Evolutionary conservation across 177 flowering plant species (phyloP).

Genomic region (Vitis hybrid): DNA sequence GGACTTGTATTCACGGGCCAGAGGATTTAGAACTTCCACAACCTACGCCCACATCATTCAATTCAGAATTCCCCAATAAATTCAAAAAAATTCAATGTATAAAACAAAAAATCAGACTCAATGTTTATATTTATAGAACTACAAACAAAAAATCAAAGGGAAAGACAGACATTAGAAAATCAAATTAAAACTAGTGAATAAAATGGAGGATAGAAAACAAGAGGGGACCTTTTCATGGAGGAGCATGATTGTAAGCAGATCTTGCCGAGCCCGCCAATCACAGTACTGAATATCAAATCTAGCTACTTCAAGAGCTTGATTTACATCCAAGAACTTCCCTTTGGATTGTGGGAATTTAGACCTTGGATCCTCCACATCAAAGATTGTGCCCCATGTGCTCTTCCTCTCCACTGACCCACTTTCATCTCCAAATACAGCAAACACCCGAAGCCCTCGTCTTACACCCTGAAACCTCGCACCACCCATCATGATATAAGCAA

Average conservation of each 20-base stretch:
- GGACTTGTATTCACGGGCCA: conserved; percentile 92
- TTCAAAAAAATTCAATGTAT: conserved; percentile 1
- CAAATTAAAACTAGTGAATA: background rate
- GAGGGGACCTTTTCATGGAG: conserved; percentile 86
- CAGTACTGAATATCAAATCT: conserved; percentile 86
- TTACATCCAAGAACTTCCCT: conserved; percentile 81
- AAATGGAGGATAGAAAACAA: background rate
- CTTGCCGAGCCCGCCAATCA: conserved; percentile 98
- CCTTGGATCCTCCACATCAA: conserved; percentile 94
- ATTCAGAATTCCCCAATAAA: background rate
- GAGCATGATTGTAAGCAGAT: conserved; percentile 84
- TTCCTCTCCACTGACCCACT: conserved; percentile 54
- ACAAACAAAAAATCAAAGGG: no score
- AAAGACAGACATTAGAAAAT: no score
- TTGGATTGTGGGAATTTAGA: conserved; percentile 55
- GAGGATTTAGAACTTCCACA: conserved; percentile 91
- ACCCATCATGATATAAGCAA: background rate
- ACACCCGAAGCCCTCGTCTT: conserved; percentile 59
- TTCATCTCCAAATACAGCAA: conserved; percentile 77
- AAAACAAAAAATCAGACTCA: no score
- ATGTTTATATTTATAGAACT: no score
- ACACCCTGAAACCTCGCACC: conserved; percentile 37
- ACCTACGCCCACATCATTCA: conserved; percentile 44
- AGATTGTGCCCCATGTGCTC: conserved; percentile 58
- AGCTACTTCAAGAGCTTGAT: conserved; percentile 89